Conservation (phyloP, 345 rosid genomes). For the Gynandropsis gynandra region DNA sequence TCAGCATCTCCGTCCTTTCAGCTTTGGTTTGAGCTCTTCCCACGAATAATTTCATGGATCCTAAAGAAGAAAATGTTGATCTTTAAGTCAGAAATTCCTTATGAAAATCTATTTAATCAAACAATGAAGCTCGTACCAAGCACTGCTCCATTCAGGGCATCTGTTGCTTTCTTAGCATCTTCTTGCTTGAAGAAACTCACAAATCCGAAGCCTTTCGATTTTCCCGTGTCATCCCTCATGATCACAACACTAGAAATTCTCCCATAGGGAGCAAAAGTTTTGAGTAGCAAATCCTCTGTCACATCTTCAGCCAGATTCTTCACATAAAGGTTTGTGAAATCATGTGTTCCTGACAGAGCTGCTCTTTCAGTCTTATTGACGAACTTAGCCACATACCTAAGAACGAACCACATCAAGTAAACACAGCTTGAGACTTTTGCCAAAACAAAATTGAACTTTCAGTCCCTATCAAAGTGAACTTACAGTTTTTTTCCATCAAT, state of each 20-base stretch:
- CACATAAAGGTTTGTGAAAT: constrained; percentile 52
- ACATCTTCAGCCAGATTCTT: constrained; percentile 41
- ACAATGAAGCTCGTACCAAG: constrained; percentile 17
- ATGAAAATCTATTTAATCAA: constrained; percentile 6
- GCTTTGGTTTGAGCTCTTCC: constrained; percentile 56
- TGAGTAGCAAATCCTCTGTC: constrained; percentile 41
- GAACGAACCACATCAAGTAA: constrained; percentile 15
- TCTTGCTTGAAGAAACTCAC: constrained; percentile 49
- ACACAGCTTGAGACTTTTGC: constrained; percentile 31
- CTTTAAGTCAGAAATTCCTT: constrained; percentile 7
- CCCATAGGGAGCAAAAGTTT: constrained; percentile 52
- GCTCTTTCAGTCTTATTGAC: constrained; percentile 46
- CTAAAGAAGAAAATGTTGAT: constrained; percentile 5
- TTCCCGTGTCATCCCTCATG: constrained; percentile 50
- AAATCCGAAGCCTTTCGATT: constrained; percentile 70
- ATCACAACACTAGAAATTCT: constrained; percentile 44
- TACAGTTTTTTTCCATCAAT: constrained; percentile 56
- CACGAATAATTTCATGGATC: constrained; percentile 33
- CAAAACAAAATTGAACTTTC: background rate
- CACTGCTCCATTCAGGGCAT: constrained; percentile 35
- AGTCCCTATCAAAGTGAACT: constrained; percentile 25
- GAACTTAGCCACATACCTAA: constrained; percentile 55
- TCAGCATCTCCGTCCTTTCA: constrained; percentile 49
- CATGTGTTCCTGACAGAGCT: constrained; percentile 24
- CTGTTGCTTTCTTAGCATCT: constrained; percentile 52